phyloP scores from a whole-genome alignment of 108 stramenopile genomes.

The Nannochloropsis oceanica region DNA sequence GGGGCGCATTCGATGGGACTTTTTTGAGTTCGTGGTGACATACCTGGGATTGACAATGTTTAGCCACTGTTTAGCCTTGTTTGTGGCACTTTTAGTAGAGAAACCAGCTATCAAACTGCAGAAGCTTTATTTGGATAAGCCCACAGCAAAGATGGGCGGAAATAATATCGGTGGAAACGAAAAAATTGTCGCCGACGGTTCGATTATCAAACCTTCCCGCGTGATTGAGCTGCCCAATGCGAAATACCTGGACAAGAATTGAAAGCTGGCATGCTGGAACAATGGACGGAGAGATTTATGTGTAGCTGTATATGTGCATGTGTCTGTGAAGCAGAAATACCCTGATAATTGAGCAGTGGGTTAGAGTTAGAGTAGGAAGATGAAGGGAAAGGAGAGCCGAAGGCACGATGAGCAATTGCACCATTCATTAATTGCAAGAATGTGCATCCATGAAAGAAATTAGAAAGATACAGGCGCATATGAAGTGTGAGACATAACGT shows the following conservation, averaged over 20 bases:
- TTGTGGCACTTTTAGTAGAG: not conserved
- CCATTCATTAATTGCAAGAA: too few species aligned
- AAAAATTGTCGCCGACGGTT: too few species aligned
- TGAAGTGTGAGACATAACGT: too few species aligned
- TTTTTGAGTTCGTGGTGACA: not conserved
- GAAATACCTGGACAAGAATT: not conserved
- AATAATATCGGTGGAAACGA: too few species aligned
- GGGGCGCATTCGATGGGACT: not conserved
- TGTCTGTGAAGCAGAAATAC: too few species aligned
- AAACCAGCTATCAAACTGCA: not conserved
- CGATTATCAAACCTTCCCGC: not conserved
- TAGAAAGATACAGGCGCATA: too few species aligned
- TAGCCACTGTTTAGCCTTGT: not conserved
- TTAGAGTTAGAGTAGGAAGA: too few species aligned
- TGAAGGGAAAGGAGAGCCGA: too few species aligned
- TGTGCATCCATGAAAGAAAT: too few species aligned
- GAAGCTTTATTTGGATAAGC: not conserved
- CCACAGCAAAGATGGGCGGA: not conserved
- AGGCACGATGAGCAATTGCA: too few species aligned
- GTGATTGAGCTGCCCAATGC: not conserved
- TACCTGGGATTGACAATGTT: not conserved
- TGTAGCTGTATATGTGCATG: too few species aligned
- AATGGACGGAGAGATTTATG: not conserved
- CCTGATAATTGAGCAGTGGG: too few species aligned
- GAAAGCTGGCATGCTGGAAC: not conserved